phyloP scores from a whole-genome alignment of 768 basidiomycete species.

The Amyloporia xantha region DNA sequence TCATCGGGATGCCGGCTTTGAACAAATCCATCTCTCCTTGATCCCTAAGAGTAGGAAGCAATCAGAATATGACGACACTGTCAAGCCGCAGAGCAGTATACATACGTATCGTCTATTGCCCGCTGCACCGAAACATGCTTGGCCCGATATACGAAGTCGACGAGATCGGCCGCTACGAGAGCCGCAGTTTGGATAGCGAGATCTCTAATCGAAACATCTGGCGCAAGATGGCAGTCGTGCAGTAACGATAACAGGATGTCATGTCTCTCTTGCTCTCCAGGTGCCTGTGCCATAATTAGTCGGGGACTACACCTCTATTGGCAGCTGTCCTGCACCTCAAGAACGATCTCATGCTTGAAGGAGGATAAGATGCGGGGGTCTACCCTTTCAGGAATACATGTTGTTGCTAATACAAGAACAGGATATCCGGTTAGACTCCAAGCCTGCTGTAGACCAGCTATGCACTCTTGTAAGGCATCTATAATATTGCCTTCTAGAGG shows the following conservation, averaged over 20 bases:
- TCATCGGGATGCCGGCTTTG: constrained; percentile 38
- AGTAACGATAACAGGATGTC: constrained; percentile 49
- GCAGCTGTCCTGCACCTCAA: constrained; percentile 45
- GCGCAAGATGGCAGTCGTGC: constrained; percentile 37
- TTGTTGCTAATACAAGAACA: constrained; percentile 70
- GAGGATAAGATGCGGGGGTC: constrained; percentile 54
- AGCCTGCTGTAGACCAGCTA: constrained; percentile 45
- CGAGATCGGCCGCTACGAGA: constrained; percentile 76
- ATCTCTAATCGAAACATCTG: constrained; percentile 69
- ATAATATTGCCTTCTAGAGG: constrained; percentile 51
- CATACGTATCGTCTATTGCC: constrained; percentile 31
- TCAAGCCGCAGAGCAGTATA: constrained; percentile 1
- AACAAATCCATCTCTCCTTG: constrained; percentile 18
- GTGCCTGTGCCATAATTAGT: constrained; percentile 47
- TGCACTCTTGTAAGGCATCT: constrained; percentile 54
- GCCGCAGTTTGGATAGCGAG: constrained; percentile 90
- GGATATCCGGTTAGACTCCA: constrained; percentile 65
- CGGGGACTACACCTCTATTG: not conserved
- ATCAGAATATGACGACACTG: not conserved
- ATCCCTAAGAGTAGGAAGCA: not conserved
- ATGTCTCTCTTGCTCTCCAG: constrained; percentile 67
- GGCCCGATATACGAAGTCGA: constrained; percentile 58
- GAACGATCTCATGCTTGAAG: constrained; percentile 81
- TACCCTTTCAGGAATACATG: constrained; percentile 56
- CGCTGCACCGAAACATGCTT: constrained; percentile 49